phyloP scores from a whole-genome alignment of 192 early-diverging fungal species.

The Radiomyces spectabilis region DNA sequence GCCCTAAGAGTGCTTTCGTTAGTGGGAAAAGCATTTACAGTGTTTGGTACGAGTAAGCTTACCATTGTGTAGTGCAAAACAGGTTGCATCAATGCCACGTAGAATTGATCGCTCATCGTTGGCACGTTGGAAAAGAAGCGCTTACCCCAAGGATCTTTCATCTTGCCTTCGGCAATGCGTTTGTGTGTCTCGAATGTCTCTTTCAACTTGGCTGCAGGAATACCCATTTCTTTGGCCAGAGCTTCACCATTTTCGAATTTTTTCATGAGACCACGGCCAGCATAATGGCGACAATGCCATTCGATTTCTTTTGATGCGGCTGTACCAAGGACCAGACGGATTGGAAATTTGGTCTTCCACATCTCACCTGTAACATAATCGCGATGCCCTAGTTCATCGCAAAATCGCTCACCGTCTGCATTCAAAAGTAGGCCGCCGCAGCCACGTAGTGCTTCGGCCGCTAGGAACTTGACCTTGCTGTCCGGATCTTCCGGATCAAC shows the following conservation, averaged over 20 bases:
- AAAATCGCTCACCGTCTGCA: conserved; percentile 80
- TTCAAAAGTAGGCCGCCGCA: conserved; percentile 81
- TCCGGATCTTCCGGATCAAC: conserved; percentile 82
- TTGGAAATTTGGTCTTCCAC: conserved; percentile 79
- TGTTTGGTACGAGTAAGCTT: no score
- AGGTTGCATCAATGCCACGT: conserved; percentile 68
- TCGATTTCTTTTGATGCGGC: conserved; percentile 83
- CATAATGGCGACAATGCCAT: conserved; percentile 91
- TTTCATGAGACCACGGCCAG: conserved; percentile 85
- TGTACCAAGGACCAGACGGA: conserved; percentile 76
- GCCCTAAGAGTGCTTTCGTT: conserved; percentile 58
- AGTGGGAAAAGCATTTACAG: background rate
- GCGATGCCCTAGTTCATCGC: conserved; percentile 89
- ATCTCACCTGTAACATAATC: conserved; percentile 90
- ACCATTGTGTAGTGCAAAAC: conserved; percentile 86
- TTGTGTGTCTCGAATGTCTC: conserved; percentile 56
- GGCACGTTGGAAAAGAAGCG: conserved; percentile 56
- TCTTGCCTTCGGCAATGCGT: conserved; percentile 41
- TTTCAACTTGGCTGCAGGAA: conserved; percentile 39
- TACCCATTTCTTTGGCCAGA: conserved; percentile 73
- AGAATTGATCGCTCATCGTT: conserved; percentile 50
- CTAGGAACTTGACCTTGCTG: conserved; percentile 89
- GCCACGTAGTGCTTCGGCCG: conserved; percentile 93
- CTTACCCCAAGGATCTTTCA: conserved; percentile 62
- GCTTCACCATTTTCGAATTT: conserved; percentile 67